Base-by-base conservation (phyloP, 306 rosid genomes). In the Vicia sativa region DNA sequence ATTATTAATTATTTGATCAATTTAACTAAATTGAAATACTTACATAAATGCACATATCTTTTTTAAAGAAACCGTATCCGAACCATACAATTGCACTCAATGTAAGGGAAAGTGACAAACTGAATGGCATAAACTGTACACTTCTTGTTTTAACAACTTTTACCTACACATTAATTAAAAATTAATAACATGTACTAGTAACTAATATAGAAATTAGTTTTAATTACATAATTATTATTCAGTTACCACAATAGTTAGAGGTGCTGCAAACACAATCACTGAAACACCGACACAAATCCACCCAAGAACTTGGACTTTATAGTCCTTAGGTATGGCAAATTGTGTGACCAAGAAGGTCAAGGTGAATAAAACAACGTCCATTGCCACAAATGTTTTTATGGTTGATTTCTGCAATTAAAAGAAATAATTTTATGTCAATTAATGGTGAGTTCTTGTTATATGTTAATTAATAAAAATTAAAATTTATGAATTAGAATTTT, bases 1-100 rank as follows among this genome's bases (percentile, higher is more conserved):
- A 10, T 21, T 9, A 21, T 9, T 2, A 9, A 9, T 10, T 9
- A 21, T 3, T 18, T 3, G 1, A 52, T 19, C 10, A 19, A 21
- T 18, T 49, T 49, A 50, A 21, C 12, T 21, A 19, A 50, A 19
- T 50, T 18, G 2, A 50, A 31, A 11, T 50, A 79, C 89, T 85
- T 58, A 92, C 92, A n/a, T 87, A 90, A 57, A 89, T 41, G 67
- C 85, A 82, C 1, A 72, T 70, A 70, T 89, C 92, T 62, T 68
- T 73, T 13, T 77, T 77, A 31, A 76, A 49, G 5, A 80, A 15
- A 39, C 97, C 99, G 39, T 90, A 88, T 2, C 65, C 74, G 18
- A 93, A 85, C 99, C 97, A 93, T 78, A 73, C 68, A 2, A 88
- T 18, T 21, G 95, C 96, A 65, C 96, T 93, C 62, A 93, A 13